phyloP scores from a whole-genome alignment of 148 eudicot genomes.

The Limonium bicolor region DNA sequence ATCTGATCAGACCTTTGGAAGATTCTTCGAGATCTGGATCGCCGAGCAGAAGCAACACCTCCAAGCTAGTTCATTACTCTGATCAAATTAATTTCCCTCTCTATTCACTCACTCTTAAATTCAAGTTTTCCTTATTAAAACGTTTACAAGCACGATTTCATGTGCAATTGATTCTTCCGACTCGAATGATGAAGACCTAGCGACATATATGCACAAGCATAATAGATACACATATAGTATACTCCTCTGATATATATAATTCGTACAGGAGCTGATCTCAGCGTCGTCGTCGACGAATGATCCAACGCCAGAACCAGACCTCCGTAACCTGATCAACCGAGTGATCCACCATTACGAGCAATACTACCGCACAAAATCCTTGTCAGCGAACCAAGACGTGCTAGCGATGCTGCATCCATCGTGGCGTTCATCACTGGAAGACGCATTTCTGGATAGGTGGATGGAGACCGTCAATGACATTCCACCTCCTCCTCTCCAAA shows the following conservation, averaged over 20 bases:
- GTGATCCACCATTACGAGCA: slow-evolving; percentile 41
- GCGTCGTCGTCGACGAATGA: too few relatives aligned
- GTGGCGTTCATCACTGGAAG: slow-evolving; percentile 49
- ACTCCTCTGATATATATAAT: too few relatives aligned
- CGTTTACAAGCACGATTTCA: too few relatives aligned
- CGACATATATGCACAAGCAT: too few relatives aligned
- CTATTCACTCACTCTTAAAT: background rate
- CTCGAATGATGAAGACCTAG: too few relatives aligned
- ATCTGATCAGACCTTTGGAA: too few relatives aligned
- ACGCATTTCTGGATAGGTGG: slow-evolving; percentile 75
- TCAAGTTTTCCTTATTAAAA: too few relatives aligned
- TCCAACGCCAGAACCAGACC: background rate
- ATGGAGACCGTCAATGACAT: slow-evolving; percentile 49
- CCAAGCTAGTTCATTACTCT: too few relatives aligned
- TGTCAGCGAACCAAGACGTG: slow-evolving; percentile 16
- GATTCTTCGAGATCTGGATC: slow-evolving; percentile 44
- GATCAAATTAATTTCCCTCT: slow-evolving; percentile 20
- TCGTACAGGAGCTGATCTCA: too few relatives aligned
- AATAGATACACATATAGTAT: too few relatives aligned
- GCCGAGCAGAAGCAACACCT: slow-evolving; percentile 26
- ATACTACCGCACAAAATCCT: slow-evolving; percentile 34
- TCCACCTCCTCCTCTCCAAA: slow-evolving; percentile 49
- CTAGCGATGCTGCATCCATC: slow-evolving; percentile 28
- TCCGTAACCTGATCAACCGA: slow-evolving; percentile 10
- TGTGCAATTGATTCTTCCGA: too few relatives aligned